A percentile compares a stretch with the other conserved stretches of the same genome.
Conservation (phyloP, 73 alveolate genomes). For the Durusdinium trenchii region DNA sequence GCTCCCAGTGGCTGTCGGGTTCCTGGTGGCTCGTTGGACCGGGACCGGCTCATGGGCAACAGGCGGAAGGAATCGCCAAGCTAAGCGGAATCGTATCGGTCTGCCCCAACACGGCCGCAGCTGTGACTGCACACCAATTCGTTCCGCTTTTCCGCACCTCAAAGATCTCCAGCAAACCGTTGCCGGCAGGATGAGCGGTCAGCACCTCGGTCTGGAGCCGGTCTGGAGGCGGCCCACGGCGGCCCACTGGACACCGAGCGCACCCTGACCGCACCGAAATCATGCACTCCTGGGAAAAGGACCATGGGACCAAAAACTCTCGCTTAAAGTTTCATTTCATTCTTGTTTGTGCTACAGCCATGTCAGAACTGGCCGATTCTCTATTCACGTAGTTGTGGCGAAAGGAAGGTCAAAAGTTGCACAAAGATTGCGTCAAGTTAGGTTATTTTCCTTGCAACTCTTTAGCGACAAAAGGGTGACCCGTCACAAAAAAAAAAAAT, state of each 20-base stretch:
- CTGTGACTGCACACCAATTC: background rate
- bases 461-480: too few species aligned
- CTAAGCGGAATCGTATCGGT: background rate
- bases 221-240: background rate
- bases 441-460: too few species aligned
- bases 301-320: background rate
- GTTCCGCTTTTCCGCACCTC: background rate
- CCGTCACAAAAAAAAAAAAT: too few species aligned
- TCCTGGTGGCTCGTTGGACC: too few species aligned
- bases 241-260: background rate
- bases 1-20: slow-evolving; percentile 83
- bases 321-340: background rate
- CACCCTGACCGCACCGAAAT: background rate
- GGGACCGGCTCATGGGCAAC: background rate
- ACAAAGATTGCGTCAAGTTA: too few species aligned
- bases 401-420: too few species aligned
- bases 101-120: background rate
- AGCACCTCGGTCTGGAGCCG: background rate
- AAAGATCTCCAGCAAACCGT: background rate
- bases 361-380: too few species aligned
- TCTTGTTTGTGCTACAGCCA: background rate
- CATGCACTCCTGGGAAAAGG: background rate
- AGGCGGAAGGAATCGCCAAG: background rate
- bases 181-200: background rate
- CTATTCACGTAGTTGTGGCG: too few species aligned